phyloP scores from a whole-genome alignment of 345 rosid genomes.

The Hibiscus mutabilis region DNA sequence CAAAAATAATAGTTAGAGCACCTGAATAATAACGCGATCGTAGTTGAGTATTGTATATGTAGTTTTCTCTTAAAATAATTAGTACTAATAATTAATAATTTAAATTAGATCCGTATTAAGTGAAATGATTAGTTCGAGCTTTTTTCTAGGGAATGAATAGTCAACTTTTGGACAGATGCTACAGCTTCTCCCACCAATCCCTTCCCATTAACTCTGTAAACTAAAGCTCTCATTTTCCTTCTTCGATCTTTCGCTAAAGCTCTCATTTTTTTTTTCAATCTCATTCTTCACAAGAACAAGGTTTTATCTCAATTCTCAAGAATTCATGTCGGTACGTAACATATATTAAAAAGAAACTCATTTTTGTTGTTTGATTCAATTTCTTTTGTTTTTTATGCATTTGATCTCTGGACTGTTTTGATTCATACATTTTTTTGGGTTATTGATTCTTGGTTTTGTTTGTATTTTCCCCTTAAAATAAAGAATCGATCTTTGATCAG shows the following conservation, averaged over 20 bases:
- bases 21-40: too few species aligned
- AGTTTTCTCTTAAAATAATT: too few species aligned
- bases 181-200: not conserved
- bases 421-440: not conserved
- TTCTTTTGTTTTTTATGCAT: not conserved
- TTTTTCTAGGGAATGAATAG: not conserved
- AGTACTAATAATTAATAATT: too few species aligned
- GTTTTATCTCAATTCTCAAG: slow-evolving; percentile 8
- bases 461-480: not conserved
- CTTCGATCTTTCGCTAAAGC: not conserved
- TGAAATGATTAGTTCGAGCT: too few species aligned
- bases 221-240: not conserved
- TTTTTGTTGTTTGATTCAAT: not conserved
- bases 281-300: not conserved
- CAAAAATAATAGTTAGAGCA: too few species aligned
- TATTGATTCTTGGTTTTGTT: not conserved
- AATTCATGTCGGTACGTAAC: slow-evolving; percentile 63
- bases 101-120: too few species aligned
- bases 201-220: slow-evolving; percentile 23
- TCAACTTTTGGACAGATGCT: not conserved
- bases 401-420: slow-evolving; percentile 16
- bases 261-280: not conserved
- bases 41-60: too few species aligned
- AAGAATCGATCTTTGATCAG: not conserved
- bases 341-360: not conserved